Base-by-base conservation (phyloP, 2,329 filamentous ascomycete genomes). In the Teratosphaeria viscida region DNA sequence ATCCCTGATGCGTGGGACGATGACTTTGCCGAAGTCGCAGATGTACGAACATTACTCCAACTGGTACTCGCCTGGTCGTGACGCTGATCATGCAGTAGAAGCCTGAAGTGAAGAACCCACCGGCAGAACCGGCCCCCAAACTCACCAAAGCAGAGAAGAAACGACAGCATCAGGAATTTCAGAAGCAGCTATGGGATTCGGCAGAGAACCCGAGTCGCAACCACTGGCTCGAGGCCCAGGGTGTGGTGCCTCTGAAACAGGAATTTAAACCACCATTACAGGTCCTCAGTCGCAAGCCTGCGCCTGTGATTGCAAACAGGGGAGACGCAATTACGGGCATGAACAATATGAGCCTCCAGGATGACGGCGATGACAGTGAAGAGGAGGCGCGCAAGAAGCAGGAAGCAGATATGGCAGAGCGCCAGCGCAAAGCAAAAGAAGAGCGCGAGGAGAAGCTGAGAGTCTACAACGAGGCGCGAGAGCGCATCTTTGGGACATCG, bases 401-500 rank as follows among this genome's bases (percentile, higher is more conserved):
- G 23, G 84, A 85, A 66, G 82, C 84, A 52, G 88, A 84, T 0
- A 82, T 87, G 3, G 89, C 92, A 67, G 88, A 96, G 76, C 82
- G 91, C 37, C 85, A 88, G 62, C 83, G 85, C 27, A 88, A 88
- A 69, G 89, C 92, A 57, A 85, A 90, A 71, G 81, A 83, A 55
- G 90, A 95, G 67, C 83, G 85, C 10, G 91, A 95, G 70, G 91
- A 95, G 76, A 96, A 94, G 77, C 89, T 95, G 77, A 85, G 85
- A 59, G 88, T 88, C 62, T 96, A 96, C 72, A 89, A 95, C 62
- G 91, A 96, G 76, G 89, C 86, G 5, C 82, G 92, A 34, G 90
- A 92, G 67, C 88, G 91, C 71, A 86, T 96, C 59, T 92, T 96
- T 73, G 91, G 91, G 23, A 84, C 83, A 26, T 72, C 73, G 35